These are phyloP conservation scores for Venturia asperata DNA, from an alignment of 2,329 filamentous ascomycete species.

Conservation along the genomic window DNA sequence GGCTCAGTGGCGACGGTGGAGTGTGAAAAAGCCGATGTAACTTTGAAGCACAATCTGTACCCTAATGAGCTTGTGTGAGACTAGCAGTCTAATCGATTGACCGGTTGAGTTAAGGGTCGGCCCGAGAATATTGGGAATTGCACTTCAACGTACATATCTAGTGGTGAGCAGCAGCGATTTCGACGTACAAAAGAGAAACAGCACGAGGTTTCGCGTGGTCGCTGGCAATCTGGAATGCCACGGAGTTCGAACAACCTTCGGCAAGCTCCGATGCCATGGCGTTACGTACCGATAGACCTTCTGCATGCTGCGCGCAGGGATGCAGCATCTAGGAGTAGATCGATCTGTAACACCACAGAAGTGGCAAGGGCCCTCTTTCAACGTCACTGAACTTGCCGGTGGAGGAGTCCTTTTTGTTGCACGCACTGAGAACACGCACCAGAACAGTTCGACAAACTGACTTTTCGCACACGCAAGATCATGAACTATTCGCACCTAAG, in stretches of 20 bases:
- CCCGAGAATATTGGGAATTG: neutral
- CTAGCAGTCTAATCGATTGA: neutral
- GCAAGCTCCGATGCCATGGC: neutral
- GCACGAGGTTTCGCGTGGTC: neutral
- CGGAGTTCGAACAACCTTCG: neutral
- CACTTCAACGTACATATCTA: conserved; percentile 12
- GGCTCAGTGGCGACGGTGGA: neutral
- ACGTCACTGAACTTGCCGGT: conserved; percentile 8
- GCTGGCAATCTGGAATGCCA: neutral
- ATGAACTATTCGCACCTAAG: conserved; percentile 13
- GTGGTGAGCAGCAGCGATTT: conserved; percentile 8
- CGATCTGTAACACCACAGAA: conserved; percentile 11
- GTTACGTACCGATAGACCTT: neutral
- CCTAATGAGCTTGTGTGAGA: conserved; percentile 7
- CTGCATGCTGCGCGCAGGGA: conserved; percentile 5
- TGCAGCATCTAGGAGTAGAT: conserved; percentile 6
- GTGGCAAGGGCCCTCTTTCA: conserved; percentile 12
- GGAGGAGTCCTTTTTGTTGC: conserved; percentile 1
- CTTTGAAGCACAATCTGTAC: conserved; percentile 4
- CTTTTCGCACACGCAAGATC: conserved; percentile 12
- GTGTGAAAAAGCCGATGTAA: neutral
- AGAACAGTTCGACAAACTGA: conserved; percentile 11
- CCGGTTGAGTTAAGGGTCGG: neutral
- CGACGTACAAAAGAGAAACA: neutral
- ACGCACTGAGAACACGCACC: conserved; percentile 15